Percentiles rank a stretch among this genome's conserved stretches.
Conservation (phyloP, 768 basidiomycete species). For the Suillus sp. region DNA sequence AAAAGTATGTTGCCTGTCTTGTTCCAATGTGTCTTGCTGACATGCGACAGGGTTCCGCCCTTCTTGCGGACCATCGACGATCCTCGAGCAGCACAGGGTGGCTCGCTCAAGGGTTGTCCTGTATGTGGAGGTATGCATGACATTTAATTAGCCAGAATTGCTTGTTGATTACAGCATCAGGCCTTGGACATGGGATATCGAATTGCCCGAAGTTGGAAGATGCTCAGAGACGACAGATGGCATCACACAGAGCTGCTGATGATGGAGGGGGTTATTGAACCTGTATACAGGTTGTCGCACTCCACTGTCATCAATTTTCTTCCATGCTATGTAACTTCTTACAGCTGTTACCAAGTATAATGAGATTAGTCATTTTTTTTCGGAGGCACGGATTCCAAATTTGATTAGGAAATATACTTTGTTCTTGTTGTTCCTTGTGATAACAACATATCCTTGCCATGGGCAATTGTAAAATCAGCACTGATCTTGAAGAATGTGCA, state of each 20-base stretch:
- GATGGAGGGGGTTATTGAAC: conserved; percentile 53
- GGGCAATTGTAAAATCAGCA: too few species aligned
- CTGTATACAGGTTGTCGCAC: neutral
- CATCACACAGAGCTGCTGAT: conserved; percentile 74
- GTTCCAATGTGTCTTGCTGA: conserved; percentile 14
- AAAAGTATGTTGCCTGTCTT: conserved; percentile 67
- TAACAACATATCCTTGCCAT: too few species aligned
- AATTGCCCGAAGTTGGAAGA: conserved; percentile 98
- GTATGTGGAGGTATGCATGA: conserved; percentile 83
- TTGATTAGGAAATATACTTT: too few species aligned
- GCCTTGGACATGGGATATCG: conserved; percentile 90
- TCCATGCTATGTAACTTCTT: too few species aligned
- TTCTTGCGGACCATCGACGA: conserved; percentile 91
- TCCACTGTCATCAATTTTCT: neutral
- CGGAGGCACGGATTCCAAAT: too few species aligned
- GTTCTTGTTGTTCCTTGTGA: too few species aligned
- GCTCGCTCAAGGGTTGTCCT: conserved; percentile 82
- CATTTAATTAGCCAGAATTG: neutral
- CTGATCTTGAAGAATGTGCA: too few species aligned
- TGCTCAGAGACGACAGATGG: conserved; percentile 86
- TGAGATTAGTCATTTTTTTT: too few species aligned
- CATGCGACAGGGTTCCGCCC: conserved; percentile 75
- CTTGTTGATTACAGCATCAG: conserved; percentile 36
- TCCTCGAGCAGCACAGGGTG: conserved; percentile 79
- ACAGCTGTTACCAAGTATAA: too few species aligned